These are phyloP conservation scores for Boletellus deceptivus DNA, from an alignment of 1,284 basidiomycete species.

Conservation along the genomic window DNA sequence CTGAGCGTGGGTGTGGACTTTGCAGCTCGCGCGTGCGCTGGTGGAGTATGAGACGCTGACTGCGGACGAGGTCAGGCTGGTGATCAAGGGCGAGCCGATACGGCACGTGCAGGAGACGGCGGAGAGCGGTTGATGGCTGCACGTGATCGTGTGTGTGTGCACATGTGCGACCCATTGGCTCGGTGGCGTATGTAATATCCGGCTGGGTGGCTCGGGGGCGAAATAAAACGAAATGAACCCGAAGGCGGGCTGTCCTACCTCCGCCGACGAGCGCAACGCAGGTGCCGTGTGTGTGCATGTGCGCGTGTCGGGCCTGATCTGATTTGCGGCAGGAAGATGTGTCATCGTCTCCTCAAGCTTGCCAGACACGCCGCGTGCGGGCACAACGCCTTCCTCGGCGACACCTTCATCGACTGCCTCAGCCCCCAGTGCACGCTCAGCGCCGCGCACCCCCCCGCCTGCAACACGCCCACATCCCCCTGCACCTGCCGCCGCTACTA, in stretches of 20 bases:
- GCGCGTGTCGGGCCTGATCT: not conserved
- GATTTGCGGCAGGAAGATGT: conserved; percentile 46
- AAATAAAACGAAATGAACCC: conserved; percentile 11
- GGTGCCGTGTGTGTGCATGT: conserved; percentile 11
- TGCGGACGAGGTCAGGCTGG: conserved; percentile 79
- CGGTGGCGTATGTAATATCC: not conserved
- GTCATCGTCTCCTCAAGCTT: conserved; percentile 60
- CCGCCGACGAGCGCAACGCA: conserved; percentile 55
- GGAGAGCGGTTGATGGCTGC: no score
- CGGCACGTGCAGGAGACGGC: conserved; percentile 58
- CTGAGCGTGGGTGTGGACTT: conserved; percentile 7
- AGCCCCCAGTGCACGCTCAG: conserved; percentile 46
- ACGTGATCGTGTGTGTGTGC: no score
- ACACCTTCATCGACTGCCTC: conserved; percentile 54
- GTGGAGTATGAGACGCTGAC: conserved; percentile 94
- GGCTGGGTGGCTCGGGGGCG: conserved; percentile 1
- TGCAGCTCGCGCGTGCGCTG: conserved; percentile 80
- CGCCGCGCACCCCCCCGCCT: conserved; percentile 46
- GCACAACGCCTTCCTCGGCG: conserved; percentile 53
- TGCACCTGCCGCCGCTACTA: conserved; percentile 61
- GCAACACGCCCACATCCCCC: conserved; percentile 34
- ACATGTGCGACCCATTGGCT: no score
- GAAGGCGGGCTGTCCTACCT: conserved; percentile 48
- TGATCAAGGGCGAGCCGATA: conserved; percentile 81
- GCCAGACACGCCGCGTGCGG: conserved; percentile 48